These are phyloP conservation scores for Phytophthora brassicae DNA, from an alignment of 352 stramenopile genomes.

Conservation along the genomic window DNA sequence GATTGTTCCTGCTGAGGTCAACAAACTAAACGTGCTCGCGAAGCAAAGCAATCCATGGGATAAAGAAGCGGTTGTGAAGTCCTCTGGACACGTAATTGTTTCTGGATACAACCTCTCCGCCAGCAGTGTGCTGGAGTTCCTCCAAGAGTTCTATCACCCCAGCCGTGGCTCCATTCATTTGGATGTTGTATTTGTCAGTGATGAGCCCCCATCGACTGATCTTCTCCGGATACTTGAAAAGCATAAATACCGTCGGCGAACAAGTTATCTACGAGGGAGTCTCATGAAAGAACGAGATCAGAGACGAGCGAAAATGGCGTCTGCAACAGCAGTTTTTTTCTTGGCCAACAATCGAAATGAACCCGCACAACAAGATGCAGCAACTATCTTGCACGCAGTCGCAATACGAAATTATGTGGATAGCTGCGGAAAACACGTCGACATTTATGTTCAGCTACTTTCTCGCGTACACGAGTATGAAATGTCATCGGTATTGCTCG, in stretches of 20 bases:
- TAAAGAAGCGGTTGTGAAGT: conserved; percentile 50
- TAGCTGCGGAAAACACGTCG: conserved; percentile 43
- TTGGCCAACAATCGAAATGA: conserved; percentile 46
- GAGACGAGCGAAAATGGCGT: conserved; percentile 42
- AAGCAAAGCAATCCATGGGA: conserved; percentile 63
- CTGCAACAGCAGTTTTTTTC: conserved; percentile 64
- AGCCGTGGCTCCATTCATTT: conserved; percentile 60
- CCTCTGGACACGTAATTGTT: conserved; percentile 65
- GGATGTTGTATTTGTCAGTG: conserved; percentile 66
- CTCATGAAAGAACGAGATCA: conserved; percentile 53
- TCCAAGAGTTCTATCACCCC: conserved; percentile 74
- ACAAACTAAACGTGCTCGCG: conserved; percentile 61
- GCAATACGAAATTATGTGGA: conserved; percentile 62
- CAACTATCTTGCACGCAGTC: conserved; percentile 59
- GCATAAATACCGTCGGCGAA: conserved; percentile 48
- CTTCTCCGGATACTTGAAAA: conserved; percentile 44
- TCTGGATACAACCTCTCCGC: conserved; percentile 46
- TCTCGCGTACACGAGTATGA: conserved; percentile 51
- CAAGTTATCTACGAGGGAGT: conserved; percentile 55
- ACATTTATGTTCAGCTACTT: conserved; percentile 60
- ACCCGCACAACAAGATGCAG: conserved; percentile 45
- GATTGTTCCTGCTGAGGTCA: conserved; percentile 55
- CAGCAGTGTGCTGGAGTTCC: conserved; percentile 54
- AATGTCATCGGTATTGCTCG: conserved; percentile 48
- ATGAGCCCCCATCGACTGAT: conserved; percentile 37